These are phyloP conservation scores for Magnusiomyces ingens DNA, from an alignment of 1,139 yeast species.

Conservation along the genomic window DNA sequence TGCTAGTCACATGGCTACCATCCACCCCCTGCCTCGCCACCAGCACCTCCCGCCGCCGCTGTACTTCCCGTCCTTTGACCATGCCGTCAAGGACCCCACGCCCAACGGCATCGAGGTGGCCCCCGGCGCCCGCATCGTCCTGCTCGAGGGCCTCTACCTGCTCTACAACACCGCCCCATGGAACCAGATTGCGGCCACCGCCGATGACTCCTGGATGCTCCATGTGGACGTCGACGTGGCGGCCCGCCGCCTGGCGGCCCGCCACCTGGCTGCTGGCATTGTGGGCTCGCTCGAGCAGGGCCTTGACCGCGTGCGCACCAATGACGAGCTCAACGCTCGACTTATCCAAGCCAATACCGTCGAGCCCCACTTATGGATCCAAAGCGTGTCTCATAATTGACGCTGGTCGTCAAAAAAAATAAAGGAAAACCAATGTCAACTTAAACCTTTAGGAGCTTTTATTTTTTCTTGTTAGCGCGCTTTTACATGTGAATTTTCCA, in stretches of 20 bases:
- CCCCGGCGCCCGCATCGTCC: slow-evolving; percentile 40
- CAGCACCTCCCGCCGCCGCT: not conserved
- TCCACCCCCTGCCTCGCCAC: not conserved
- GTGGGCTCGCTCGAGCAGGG: slow-evolving; percentile 54
- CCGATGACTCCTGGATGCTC: slow-evolving; percentile 36
- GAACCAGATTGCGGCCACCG: slow-evolving; percentile 28
- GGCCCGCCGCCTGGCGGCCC: slow-evolving; percentile 51
- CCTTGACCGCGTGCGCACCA: slow-evolving; percentile 51
- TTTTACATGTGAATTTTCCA: no score
- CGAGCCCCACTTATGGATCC: slow-evolving; percentile 12
- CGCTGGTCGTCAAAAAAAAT: no score
- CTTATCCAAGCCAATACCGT: slow-evolving; percentile 44
- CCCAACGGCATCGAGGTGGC: slow-evolving; percentile 43
- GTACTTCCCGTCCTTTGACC: slow-evolving; percentile 65
- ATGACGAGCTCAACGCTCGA: slow-evolving; percentile 64
- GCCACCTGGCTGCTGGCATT: slow-evolving; percentile 71
- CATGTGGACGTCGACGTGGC: slow-evolving; percentile 43
- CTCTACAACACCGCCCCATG: slow-evolving; percentile 27
- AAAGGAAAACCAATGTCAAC: no score
- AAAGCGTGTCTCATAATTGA: not conserved
- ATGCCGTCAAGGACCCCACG: slow-evolving; percentile 53
- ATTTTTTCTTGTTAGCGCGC: no score
- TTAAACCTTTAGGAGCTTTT: no score
- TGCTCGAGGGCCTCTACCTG: slow-evolving; percentile 44
- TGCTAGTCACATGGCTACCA: no score